These are phyloP conservation scores for Colletotrichum agaves DNA, from an alignment of 2,329 filamentous ascomycete genomes.

Conservation along the genomic window DNA sequence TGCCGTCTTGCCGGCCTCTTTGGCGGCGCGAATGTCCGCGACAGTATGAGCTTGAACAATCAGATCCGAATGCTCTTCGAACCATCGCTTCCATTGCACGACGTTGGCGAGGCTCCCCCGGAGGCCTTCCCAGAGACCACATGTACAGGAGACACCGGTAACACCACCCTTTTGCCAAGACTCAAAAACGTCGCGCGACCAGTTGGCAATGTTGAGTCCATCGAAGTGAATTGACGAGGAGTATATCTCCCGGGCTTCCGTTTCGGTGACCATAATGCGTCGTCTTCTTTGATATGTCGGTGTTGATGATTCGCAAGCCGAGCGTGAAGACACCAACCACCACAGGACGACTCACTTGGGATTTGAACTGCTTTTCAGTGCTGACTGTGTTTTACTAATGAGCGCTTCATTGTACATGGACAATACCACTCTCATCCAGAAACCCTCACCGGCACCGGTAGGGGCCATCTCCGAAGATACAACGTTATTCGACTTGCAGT, in stretches of 20 bases:
- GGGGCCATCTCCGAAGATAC: not conserved
- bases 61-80: constrained; percentile 52
- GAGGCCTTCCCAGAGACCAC: constrained; percentile 53
- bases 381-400: not conserved
- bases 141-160: constrained; percentile 54
- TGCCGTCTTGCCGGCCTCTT: constrained; percentile 49
- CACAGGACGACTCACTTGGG: no score
- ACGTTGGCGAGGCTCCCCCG: constrained; percentile 51
- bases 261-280: constrained; percentile 46
- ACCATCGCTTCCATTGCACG: constrained; percentile 55
- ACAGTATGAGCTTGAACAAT: constrained; percentile 51
- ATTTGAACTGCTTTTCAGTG: no score
- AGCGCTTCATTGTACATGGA: not conserved
- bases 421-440: not conserved
- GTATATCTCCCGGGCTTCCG: constrained; percentile 50
- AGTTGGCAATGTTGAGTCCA: constrained; percentile 54
- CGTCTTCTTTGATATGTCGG: not conserved
- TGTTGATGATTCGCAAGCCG: not conserved
- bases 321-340: not conserved
- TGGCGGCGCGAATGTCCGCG: constrained; percentile 50
- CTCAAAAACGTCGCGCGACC: constrained; percentile 51
- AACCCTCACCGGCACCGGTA: not conserved
- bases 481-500: not conserved
- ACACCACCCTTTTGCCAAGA: constrained; percentile 52
- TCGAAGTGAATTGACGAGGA: constrained; percentile 52